These are phyloP conservation scores for Aeminium ludgeri DNA, from an alignment of 495 filamentous ascomycete species.

Conservation along the genomic window DNA sequence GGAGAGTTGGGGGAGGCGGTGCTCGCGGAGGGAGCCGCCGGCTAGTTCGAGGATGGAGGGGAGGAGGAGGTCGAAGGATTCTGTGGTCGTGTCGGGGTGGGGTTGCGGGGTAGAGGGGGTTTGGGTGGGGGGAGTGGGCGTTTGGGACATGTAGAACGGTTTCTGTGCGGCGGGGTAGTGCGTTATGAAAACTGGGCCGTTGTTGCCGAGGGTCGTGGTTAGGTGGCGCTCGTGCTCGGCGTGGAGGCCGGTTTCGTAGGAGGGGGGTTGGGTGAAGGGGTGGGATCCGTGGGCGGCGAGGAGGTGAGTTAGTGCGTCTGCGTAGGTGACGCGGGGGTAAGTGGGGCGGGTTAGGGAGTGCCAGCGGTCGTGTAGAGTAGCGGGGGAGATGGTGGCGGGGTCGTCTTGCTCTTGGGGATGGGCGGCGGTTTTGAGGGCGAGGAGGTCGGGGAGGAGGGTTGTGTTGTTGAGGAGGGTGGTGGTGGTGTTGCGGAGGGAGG, in stretches of 20 bases:
- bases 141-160: conserved; percentile 89
- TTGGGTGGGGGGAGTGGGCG: conserved; percentile 25
- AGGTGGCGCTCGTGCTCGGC: conserved; percentile 89
- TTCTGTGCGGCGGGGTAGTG: conserved; percentile 76
- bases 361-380: conserved; percentile 56
- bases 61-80: conserved; percentile 92
- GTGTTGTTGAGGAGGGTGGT: too few species aligned
- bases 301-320: conserved; percentile 50
- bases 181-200: conserved; percentile 69
- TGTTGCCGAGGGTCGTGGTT: conserved; percentile 49
- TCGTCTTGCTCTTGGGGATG: too few species aligned
- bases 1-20: conserved; percentile 54
- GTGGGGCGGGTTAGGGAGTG: conserved; percentile 37
- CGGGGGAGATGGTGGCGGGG: too few species aligned
- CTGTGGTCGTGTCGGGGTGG: conserved; percentile 1
- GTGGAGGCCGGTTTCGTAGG: conserved; percentile 61
- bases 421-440: too few species aligned
- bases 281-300: conserved; percentile 32
- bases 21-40: conserved; percentile 86
- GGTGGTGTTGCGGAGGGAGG: conserved; percentile 50
- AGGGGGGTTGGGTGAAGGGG: conserved; percentile 47
- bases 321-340: conserved; percentile 81
- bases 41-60: conserved; percentile 80
- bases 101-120: conserved; percentile 6
- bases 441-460: too few species aligned